Evolutionary conservation across 331 rosid genomes (phyloP).

Genomic region (Acacia pycnantha): DNA sequence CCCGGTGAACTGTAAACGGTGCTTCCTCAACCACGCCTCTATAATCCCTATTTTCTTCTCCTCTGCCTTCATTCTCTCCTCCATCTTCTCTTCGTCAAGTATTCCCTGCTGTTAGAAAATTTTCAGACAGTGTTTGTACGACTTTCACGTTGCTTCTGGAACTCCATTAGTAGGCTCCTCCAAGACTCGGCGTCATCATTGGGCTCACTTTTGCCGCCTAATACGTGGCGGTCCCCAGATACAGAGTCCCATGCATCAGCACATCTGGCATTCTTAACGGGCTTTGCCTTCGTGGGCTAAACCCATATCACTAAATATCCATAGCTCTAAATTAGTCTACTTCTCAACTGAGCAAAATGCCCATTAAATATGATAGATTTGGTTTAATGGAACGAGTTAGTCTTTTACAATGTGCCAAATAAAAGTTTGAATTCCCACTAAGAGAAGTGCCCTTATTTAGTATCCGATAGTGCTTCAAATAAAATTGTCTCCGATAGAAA

Average conservation of each 20-base stretch:
- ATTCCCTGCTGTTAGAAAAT: neutral
- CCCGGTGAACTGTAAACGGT: constrained; percentile 46
- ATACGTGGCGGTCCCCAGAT: constrained; percentile 7
- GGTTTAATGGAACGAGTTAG: too few relatives aligned
- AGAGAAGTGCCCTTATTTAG: too few relatives aligned
- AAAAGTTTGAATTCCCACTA: too few relatives aligned
- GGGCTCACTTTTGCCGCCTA: neutral
- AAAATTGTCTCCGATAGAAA: too few relatives aligned
- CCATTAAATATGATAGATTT: neutral
- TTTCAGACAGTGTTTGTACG: neutral
- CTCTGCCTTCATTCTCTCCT: constrained; percentile 26
- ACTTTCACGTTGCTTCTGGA: neutral
- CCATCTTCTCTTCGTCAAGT: constrained; percentile 12
- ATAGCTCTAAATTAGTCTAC: neutral
- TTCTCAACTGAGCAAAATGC: neutral
- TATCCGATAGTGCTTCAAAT: too few relatives aligned
- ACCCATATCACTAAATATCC: neutral
- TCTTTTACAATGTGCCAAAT: too few relatives aligned
- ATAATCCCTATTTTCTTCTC: constrained; percentile 31
- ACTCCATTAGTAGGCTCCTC: neutral
- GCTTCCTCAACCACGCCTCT: constrained; percentile 69
- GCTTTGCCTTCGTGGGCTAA: neutral
- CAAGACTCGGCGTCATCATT: neutral
- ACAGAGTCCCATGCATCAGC: constrained; percentile 12
- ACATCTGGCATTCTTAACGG: constrained; percentile 23